Evolutionary conservation across 2,329 filamentous ascomycete species (phyloP).

Genomic region (Xylariaceae sp.): DNA sequence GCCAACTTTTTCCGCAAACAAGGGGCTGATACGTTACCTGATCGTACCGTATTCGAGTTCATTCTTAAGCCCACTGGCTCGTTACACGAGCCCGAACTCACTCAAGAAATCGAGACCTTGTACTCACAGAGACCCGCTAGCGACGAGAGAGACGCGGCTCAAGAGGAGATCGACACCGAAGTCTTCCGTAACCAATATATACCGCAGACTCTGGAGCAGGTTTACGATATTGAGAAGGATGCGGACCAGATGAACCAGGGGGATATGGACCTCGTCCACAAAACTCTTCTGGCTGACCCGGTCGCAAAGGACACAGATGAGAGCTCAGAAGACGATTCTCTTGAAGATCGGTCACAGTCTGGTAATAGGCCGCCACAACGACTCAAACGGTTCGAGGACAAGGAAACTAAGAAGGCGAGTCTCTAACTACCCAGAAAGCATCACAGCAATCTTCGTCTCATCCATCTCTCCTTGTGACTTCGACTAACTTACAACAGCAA

Average conservation of each 20-base stretch:
- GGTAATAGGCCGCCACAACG: no score
- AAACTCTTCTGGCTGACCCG: constrained; percentile 72
- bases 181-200: constrained; percentile 97
- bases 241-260: constrained; percentile 69
- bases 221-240: constrained; percentile 93
- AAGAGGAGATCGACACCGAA: constrained; percentile 73
- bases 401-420: constrained; percentile 72
- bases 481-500: constrained; percentile 17
- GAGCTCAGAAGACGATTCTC: no score
- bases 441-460: not conserved
- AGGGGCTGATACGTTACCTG: constrained; percentile 71
- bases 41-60: constrained; percentile 78
- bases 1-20: constrained; percentile 86
- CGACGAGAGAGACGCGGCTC: constrained; percentile 43
- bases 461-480: not conserved
- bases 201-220: constrained; percentile 88
- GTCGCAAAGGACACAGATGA: no score
- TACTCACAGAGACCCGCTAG: constrained; percentile 50
- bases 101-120: constrained; percentile 56
- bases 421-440: constrained; percentile 3
- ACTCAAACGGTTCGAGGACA: constrained; percentile 86
- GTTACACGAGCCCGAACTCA: constrained; percentile 54
- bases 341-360: no score
- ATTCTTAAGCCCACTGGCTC: constrained; percentile 58
- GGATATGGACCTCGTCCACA: constrained; percentile 71